phyloP scores from a whole-genome alignment of 306 rosid species.

The Pterocarpus macrocarpus region DNA sequence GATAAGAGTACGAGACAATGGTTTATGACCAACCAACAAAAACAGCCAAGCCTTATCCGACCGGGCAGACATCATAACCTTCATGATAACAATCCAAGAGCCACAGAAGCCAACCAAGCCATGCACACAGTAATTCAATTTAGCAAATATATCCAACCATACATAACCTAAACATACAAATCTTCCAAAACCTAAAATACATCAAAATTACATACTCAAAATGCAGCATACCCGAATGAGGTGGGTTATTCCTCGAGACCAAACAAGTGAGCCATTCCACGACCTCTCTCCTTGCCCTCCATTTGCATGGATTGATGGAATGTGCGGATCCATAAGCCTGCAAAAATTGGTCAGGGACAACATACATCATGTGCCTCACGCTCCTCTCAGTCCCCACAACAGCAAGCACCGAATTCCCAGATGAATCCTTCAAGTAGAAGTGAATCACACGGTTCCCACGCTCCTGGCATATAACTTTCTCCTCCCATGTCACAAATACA shows the following conservation, averaged over 20 bases:
- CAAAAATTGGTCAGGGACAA: conserved; percentile 68
- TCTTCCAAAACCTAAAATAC: conserved; percentile 17
- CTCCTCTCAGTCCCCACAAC: conserved; percentile 93
- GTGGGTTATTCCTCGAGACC: conserved; percentile 52
- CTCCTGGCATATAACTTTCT: conserved; percentile 72
- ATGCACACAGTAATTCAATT: conserved; percentile 4
- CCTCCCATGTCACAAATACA: conserved; percentile 84
- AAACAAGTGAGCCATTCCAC: conserved; percentile 78
- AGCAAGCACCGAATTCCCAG: conserved; percentile 68
- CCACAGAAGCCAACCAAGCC: background rate
- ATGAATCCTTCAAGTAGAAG: conserved; percentile 67
- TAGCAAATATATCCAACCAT: background rate
- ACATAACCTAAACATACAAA: background rate
- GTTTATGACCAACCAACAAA: background rate
- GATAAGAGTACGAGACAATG: background rate
- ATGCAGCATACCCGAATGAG: conserved; percentile 35
- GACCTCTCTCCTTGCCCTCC: conserved; percentile 89
- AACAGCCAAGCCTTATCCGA: background rate
- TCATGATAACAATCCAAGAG: conserved; percentile 7
- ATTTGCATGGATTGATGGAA: conserved; percentile 57
- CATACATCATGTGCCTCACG: conserved; percentile 87
- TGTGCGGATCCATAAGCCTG: conserved; percentile 55
- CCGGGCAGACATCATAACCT: background rate
- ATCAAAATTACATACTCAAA: conserved; percentile 46
- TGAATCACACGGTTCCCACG: conserved; percentile 84